Conservation (phyloP, 345 rosid species). For the Stellera chamaejasme region DNA sequence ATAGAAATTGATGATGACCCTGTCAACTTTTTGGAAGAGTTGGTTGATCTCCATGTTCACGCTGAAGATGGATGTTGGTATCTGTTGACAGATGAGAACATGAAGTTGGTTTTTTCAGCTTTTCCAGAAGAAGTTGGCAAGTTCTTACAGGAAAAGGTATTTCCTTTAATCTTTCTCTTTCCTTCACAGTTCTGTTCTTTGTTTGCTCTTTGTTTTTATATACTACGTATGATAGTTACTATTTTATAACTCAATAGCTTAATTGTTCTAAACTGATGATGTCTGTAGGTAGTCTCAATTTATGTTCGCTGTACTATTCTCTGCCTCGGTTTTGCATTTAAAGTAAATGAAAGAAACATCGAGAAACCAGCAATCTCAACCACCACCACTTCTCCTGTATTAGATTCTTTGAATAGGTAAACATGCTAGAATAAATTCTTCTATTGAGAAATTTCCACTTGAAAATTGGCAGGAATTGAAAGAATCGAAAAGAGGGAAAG, state of each 20-base stretch:
- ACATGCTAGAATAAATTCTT: no score
- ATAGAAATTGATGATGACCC: conserved; percentile 43
- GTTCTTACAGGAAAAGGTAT: conserved; percentile 67
- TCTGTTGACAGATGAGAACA: conserved; percentile 67
- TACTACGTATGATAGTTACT: no score
- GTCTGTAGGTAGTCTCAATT: no score
- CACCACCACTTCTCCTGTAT: no score
- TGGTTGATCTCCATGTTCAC: conserved; percentile 35
- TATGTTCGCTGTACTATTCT: no score
- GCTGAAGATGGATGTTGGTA: conserved; percentile 42
- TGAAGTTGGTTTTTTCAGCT: conserved; percentile 56
- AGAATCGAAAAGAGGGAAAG: conserved; percentile 39
- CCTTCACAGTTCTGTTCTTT: not conserved
- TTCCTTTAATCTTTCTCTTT: conserved; percentile 3
- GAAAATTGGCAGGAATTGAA: conserved; percentile 35
- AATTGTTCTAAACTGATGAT: no score
- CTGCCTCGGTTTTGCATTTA: no score
- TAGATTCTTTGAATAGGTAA: no score
- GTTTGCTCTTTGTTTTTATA: no score
- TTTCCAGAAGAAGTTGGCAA: conserved; percentile 58
- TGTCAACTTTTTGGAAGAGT: conserved; percentile 39
- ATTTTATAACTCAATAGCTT: no score
- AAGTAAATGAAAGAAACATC: no score
- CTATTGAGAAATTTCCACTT: not conserved
- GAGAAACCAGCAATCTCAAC: no score